These are phyloP conservation scores for Graphilbum ipis-grandicollis DNA, from an alignment of 2,329 filamentous ascomycete genomes.

Conservation along the genomic window DNA sequence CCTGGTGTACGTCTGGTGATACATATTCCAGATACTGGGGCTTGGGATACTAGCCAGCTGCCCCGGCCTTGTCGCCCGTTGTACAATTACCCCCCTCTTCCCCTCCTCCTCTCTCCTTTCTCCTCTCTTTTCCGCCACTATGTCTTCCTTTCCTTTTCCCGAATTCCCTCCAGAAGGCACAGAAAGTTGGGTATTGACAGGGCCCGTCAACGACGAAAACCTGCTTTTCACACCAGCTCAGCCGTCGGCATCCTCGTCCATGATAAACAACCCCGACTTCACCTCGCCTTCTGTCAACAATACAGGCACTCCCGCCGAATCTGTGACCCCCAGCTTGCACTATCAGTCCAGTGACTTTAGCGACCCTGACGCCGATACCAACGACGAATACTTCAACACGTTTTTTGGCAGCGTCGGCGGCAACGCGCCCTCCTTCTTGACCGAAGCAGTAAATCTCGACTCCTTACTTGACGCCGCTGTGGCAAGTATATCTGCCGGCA, in stretches of 20 bases:
- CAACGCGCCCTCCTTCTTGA: constrained; percentile 27
- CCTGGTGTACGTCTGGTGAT: neutral
- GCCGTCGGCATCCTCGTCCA: constrained; percentile 19
- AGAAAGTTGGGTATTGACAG: constrained; percentile 2
- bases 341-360: constrained; percentile 32
- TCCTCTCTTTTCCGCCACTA: constrained; percentile 7
- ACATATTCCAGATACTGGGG: neutral
- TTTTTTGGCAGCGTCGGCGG: constrained; percentile 28
- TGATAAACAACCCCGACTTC: constrained; percentile 21
- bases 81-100: neutral
- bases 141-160: constrained; percentile 15
- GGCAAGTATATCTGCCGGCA: neutral
- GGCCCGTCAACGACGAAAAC: constrained; percentile 10
- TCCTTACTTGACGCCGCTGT: constrained; percentile 1
- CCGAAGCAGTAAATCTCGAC: constrained; percentile 11
- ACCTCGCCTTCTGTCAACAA: constrained; percentile 20
- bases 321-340: constrained; percentile 24
- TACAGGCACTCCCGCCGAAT: constrained; percentile 31
- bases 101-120: constrained; percentile 3
- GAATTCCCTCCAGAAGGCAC: constrained; percentile 9
- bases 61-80: neutral
- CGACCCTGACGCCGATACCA: constrained; percentile 18
- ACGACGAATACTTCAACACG: constrained; percentile 20
- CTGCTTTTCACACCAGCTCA: constrained; percentile 20
- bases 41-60: constrained; percentile 2